Percentiles rank a stretch among this genome's conserved stretches.
phyloP scores from a whole-genome alignment of 495 filamentous ascomycete species.

The Aspergillus kassunensis region DNA sequence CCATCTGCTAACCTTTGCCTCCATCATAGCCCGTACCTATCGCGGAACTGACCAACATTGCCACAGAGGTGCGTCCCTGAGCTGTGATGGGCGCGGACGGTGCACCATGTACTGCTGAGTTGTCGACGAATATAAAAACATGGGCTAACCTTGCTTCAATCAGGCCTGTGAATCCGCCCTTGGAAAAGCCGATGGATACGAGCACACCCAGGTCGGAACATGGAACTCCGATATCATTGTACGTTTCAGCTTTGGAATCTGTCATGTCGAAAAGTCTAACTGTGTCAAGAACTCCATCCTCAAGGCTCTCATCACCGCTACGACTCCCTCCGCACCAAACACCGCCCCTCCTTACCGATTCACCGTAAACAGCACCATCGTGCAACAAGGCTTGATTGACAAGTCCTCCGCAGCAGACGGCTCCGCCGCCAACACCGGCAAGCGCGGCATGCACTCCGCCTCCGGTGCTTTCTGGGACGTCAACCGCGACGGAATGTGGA shows the following conservation, averaged over 20 bases:
- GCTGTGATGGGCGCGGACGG: neutral
- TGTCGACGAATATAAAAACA: neutral
- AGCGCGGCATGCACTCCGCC: slow-evolving; percentile 93
- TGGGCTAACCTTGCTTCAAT: slow-evolving; percentile 2
- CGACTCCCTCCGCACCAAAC: slow-evolving; percentile 52
- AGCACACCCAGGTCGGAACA: slow-evolving; percentile 69
- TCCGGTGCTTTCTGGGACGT: slow-evolving; percentile 96
- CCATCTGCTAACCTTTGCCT: slow-evolving; percentile 14
- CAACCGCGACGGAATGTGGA: slow-evolving; percentile 97
- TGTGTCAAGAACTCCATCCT: slow-evolving; percentile 72
- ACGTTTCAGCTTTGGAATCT: no score
- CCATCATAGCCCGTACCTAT: slow-evolving; percentile 64
- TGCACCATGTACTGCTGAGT: slow-evolving; percentile 2
- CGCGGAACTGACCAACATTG: slow-evolving; percentile 76
- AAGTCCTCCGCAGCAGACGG: slow-evolving; percentile 38
- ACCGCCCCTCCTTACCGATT: slow-evolving; percentile 69
- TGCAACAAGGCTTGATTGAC: slow-evolving; percentile 67
- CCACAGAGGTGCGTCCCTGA: slow-evolving; percentile 62
- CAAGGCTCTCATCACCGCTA: slow-evolving; percentile 77
- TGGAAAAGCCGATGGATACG: slow-evolving; percentile 66
- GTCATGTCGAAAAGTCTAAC: neutral
- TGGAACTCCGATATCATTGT: slow-evolving; percentile 96
- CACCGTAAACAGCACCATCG: slow-evolving; percentile 94
- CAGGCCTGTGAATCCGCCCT: slow-evolving; percentile 83
- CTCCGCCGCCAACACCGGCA: slow-evolving; percentile 55